Evolutionary conservation across 164 flowering plant species (phyloP).

Genomic region (Magnolia sinica): DNA sequence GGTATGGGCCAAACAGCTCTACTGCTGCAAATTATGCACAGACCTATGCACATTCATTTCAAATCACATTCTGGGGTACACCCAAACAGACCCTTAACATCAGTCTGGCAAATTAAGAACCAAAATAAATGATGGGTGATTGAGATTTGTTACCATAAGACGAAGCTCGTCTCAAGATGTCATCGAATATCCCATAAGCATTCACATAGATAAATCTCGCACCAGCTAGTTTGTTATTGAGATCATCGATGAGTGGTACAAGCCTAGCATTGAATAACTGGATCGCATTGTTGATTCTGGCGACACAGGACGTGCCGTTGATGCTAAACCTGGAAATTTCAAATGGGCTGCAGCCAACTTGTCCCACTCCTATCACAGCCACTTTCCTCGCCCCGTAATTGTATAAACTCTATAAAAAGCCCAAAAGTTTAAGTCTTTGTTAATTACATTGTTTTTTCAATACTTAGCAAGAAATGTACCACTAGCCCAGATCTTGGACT

Average conservation of each 20-base stretch:
- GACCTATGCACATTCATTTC: too few relatives aligned
- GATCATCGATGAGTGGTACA: conserved; percentile 32
- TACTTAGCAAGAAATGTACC: neutral
- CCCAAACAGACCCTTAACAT: too few relatives aligned
- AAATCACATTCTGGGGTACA: too few relatives aligned
- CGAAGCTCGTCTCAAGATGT: conserved; percentile 40
- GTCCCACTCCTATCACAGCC: conserved; percentile 64
- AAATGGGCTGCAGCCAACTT: conserved; percentile 69
- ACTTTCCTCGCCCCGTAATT: conserved; percentile 77
- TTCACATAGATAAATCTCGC: conserved; percentile 43
- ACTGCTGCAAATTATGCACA: too few relatives aligned
- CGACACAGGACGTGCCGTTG: conserved; percentile 49
- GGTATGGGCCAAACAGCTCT: too few relatives aligned
- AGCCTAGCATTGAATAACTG: conserved; percentile 50
- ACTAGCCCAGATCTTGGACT: neutral
- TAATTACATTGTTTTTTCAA: neutral
- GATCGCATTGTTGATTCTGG: conserved; percentile 46
- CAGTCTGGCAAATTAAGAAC: too few relatives aligned
- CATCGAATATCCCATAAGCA: conserved; percentile 58
- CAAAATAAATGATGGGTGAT: too few relatives aligned
- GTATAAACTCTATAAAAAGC: conserved; percentile 44
- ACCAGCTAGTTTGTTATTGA: conserved; percentile 53
- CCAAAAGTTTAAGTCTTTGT: neutral
- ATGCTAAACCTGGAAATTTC: conserved; percentile 45
- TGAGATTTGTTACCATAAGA: conserved; percentile 27